Base-by-base conservation (phyloP, 2,329 filamentous ascomycete species). In the Calonectria pteridis region DNA sequence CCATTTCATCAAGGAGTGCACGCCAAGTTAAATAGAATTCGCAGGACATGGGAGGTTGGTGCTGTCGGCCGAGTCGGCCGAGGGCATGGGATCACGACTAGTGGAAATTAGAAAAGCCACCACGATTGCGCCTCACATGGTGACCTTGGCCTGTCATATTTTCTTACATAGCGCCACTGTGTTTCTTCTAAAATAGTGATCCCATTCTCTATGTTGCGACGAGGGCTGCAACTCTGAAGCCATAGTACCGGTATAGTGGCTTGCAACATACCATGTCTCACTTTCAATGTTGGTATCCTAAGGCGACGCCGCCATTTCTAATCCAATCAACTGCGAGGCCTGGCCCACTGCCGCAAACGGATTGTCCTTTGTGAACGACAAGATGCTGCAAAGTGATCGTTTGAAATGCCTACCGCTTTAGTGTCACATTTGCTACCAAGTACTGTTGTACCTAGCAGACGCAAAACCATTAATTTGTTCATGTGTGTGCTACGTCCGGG, bases 61-160 rank as follows among this genome's bases (percentile, higher is more conserved):
- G 69, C 66, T 75, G 73, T 75, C 73, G 73, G 73, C 73, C 73
- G 73, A 75, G 49, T 70, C 73, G 73, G 71, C 73, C 73, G 70
- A 75, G 55, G 28, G 64, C 3, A 33, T 71, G 26, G 28, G 29
- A 40, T 40, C 55, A 53, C 7, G 13, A 16, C 13, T 40, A 40
- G 43, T 31, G 33, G 31, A 69, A 23, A 62, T 18, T 69, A 20
- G 20, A 35, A 43, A 62, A 28, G 53, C 37, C 35, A 58, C 55
- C 33, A 62, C 23, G 16, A 28, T 40, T 40, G 55, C 23, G 33
- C 26, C 33, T 62, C 33, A 16, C 14, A 40, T 37, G 10, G 6
- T n/a, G 4, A 23, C n/a, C 14, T 40, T 26, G 33, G 14, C 18
- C n/a, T 2, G 13, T 37, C 10, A 28, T 11, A 20, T 40, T 37